phyloP scores from a whole-genome alignment of 371 early-diverging fungal species.

The Coemansia sp. region DNA sequence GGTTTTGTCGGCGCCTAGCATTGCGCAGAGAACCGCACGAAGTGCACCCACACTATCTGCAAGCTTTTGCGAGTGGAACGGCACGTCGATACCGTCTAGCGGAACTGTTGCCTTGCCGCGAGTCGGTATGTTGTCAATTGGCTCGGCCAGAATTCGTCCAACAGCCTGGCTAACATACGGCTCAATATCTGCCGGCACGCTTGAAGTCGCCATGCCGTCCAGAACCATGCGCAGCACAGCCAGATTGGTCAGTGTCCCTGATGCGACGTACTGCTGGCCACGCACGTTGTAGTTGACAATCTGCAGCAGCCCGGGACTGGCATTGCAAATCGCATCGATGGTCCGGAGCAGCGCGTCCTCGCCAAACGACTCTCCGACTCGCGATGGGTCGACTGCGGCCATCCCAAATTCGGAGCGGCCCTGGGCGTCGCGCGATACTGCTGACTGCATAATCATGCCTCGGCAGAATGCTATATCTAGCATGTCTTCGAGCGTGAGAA shows the following conservation, averaged over 20 bases:
- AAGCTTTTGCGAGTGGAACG: slow-evolving; percentile 95
- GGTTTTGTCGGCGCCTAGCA: slow-evolving; percentile 73
- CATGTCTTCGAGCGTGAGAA: slow-evolving; percentile 79
- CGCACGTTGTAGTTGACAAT: no score
- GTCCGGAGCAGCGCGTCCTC: no score
- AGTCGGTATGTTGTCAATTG: slow-evolving; percentile 59
- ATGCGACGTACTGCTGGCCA: no score
- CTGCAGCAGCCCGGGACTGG: no score
- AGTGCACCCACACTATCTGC: slow-evolving; percentile 84
- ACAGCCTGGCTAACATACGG: slow-evolving; percentile 66
- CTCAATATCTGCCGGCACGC: slow-evolving; percentile 57
- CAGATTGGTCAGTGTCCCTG: slow-evolving; percentile 31
- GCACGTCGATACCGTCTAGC: slow-evolving; percentile 92
- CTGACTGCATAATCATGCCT: slow-evolving; percentile 92
- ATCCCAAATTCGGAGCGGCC: slow-evolving; percentile 21
- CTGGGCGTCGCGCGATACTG: slow-evolving; percentile 79
- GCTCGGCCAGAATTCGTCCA: slow-evolving; percentile 60
- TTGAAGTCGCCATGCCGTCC: slow-evolving; percentile 63
- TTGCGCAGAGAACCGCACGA: slow-evolving; percentile 80
- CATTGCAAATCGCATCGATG: no score
- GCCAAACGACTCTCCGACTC: no score
- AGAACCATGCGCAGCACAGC: slow-evolving; percentile 79
- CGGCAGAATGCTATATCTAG: slow-evolving; percentile 95
- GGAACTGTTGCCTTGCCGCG: slow-evolving; percentile 92
- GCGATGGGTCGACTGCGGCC: no score